Evolutionary conservation across 257 asterid species (phyloP).

Genomic region (Solanum corneliomulleri): DNA sequence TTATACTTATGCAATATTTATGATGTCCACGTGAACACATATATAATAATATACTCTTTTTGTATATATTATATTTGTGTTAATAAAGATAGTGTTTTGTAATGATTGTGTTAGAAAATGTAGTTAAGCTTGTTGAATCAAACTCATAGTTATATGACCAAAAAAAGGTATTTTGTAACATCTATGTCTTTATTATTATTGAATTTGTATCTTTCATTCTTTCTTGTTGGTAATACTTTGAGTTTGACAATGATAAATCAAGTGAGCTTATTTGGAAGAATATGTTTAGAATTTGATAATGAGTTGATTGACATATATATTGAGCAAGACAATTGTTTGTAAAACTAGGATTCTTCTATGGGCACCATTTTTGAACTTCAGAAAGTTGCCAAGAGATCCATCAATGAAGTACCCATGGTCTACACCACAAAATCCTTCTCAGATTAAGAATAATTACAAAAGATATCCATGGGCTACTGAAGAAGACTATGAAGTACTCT

Average conservation of each 20-base stretch:
- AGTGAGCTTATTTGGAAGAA: not conserved
- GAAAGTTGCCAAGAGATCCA: conserved; percentile 78
- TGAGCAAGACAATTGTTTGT: not conserved
- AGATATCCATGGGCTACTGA: conserved; percentile 72
- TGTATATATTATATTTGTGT: not conserved
- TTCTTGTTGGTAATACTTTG: not conserved
- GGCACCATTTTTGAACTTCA: conserved; percentile 89
- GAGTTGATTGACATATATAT: not conserved
- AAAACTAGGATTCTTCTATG: conserved; percentile 47
- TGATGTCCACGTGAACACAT: no score
- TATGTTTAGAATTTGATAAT: no score
- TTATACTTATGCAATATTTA: no score
- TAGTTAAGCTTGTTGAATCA: not conserved
- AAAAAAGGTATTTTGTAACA: no score
- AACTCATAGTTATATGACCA: not conserved
- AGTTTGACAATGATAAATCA: not conserved
- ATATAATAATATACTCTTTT: not conserved
- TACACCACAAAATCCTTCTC: conserved; percentile 46
- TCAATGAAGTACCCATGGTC: conserved; percentile 80
- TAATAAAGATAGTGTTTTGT: not conserved
- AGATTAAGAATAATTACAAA: conserved; percentile 34
- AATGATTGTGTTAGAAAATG: not conserved
- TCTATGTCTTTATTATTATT: not conserved
- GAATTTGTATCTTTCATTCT: not conserved
- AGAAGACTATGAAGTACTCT: conserved; percentile 54